A percentile compares a stretch with the other conserved stretches of the same genome.
Conservation (phyloP, 805 yeast genomes). For the Pichia paraexigua region DNA sequence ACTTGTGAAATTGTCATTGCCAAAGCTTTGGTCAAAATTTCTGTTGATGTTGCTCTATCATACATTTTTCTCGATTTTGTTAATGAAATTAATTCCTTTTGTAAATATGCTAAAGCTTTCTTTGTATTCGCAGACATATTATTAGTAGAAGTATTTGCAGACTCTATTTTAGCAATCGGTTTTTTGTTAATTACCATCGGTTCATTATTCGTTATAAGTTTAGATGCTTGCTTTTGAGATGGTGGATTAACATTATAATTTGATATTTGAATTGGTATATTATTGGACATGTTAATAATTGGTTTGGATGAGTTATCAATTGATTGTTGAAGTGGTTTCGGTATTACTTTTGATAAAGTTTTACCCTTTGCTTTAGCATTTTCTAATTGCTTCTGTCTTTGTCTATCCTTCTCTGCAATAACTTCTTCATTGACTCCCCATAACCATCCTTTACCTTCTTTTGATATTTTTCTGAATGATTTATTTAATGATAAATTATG, state of each 20-base stretch:
- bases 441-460: conserved; percentile 90
- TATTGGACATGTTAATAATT: background rate
- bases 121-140: conserved; percentile 35
- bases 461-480: conserved; percentile 71
- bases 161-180: conserved; percentile 4
- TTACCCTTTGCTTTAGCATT: conserved; percentile 33
- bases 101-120: conserved; percentile 73
- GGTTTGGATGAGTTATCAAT: background rate
- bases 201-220: background rate
- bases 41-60: conserved; percentile 76
- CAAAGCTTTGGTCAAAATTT: conserved; percentile 78
- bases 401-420: conserved; percentile 69
- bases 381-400: conserved; percentile 57
- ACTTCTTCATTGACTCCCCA: conserved; percentile 90
- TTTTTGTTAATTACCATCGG: conserved; percentile 1
- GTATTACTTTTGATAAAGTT: background rate
- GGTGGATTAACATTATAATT: background rate
- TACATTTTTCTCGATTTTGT: conserved; percentile 71
- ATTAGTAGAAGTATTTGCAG: background rate
- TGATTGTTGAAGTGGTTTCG: background rate
- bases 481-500: conserved; percentile 85
- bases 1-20: conserved; percentile 92
- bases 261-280: background rate
- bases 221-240: background rate
- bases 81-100: conserved; percentile 74